Conservation (phyloP, 164 flowering plant species). For the Cinnamomum micranthum region DNA sequence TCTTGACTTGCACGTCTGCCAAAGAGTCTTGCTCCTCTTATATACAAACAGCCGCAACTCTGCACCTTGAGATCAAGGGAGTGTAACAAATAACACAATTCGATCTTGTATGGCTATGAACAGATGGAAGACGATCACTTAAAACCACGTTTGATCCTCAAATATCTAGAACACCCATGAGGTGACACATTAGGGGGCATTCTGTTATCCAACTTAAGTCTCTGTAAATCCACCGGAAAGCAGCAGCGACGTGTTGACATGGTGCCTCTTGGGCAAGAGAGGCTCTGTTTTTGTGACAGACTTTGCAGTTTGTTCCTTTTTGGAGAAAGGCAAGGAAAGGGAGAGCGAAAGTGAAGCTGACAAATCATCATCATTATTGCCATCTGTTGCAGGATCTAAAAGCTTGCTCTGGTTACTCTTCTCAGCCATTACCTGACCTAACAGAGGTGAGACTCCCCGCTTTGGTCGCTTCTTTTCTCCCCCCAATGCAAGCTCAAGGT, state of each 20-base stretch:
- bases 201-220: constrained; percentile 20
- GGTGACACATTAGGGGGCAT: constrained; percentile 13
- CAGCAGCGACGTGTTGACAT: constrained; percentile 45
- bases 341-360: constrained; percentile 75
- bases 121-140: constrained; percentile 26
- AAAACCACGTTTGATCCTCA: constrained; percentile 15
- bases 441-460: constrained; percentile 31
- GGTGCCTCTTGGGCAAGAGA: constrained; percentile 35
- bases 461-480: constrained; percentile 36
- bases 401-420: constrained; percentile 24
- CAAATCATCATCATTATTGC: constrained; percentile 45
- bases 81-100: constrained; percentile 3
- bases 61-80: constrained; percentile 17
- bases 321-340: constrained; percentile 56
- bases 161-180: constrained; percentile 18
- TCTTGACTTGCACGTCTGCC: constrained; percentile 11
- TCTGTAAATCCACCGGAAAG: constrained; percentile 46
- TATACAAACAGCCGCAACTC: constrained; percentile 49
- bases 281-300: constrained; percentile 36
- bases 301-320: constrained; percentile 32
- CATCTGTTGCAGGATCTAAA: constrained; percentile 16
- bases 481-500: constrained; percentile 86
- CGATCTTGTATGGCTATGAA: constrained; percentile 33
- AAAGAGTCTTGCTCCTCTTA: constrained; percentile 34
- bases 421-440: constrained; percentile 28